A percentile compares a stretch with the other conserved stretches of the same genome.
phyloP scores from a whole-genome alignment of 2,329 filamentous ascomycete species.

The Ilyonectria robusta region DNA sequence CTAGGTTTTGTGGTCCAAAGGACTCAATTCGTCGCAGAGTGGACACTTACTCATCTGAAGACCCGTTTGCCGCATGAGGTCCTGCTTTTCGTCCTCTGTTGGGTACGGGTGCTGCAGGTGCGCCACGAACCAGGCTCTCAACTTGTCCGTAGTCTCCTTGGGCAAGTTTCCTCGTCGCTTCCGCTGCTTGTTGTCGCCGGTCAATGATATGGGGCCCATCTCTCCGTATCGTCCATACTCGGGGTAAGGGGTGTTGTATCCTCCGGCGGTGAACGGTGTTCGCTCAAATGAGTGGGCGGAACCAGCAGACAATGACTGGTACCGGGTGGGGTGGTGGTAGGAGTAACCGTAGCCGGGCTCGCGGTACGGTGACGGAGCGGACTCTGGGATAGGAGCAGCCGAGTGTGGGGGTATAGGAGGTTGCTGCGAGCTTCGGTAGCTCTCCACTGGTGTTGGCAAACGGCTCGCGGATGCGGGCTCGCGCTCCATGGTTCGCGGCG shows the following conservation, averaged over 20 bases:
- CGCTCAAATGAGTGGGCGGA: constrained; percentile 60
- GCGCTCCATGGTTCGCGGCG: constrained; percentile 55
- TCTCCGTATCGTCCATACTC: constrained; percentile 62
- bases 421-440: constrained; percentile 52
- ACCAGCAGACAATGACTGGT: constrained; percentile 63
- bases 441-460: constrained; percentile 54
- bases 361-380: constrained; percentile 51
- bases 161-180: constrained; percentile 87
- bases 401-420: constrained; percentile 42
- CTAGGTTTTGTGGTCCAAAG: neutral
- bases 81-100: constrained; percentile 88
- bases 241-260: constrained; percentile 58
- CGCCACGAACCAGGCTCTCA: constrained; percentile 84
- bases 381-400: constrained; percentile 51
- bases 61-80: constrained; percentile 81
- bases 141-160: constrained; percentile 88
- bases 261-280: constrained; percentile 59
- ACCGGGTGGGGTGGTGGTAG: constrained; percentile 60
- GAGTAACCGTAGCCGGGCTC: constrained; percentile 54
- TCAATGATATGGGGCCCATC: constrained; percentile 54
- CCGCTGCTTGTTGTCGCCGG: constrained; percentile 65
- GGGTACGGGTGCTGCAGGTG: constrained; percentile 88
- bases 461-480: constrained; percentile 50
- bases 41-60: constrained; percentile 80
- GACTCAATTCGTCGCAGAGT: neutral